Percentiles rank a stretch among this genome's conserved stretches.
These are phyloP conservation scores for Acacia melanoxylon DNA, from an alignment of 306 rosid genomes.

Conservation along the genomic window DNA sequence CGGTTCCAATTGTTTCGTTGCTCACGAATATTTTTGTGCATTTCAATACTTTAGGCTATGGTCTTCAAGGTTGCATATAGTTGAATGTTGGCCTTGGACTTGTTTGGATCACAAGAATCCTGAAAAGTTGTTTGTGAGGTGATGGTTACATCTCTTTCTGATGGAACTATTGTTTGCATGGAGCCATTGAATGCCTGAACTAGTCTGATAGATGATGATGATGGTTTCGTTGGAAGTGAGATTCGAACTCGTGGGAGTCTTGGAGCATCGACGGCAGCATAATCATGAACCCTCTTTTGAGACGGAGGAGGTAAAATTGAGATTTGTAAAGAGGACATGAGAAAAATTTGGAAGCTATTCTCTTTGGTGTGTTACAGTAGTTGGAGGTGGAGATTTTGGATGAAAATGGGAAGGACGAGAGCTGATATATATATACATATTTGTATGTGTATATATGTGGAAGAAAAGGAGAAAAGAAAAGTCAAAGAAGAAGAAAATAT, in stretches of 20 bases:
- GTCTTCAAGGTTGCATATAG: conserved; percentile 52
- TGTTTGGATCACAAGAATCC: not conserved
- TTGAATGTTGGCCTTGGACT: conserved; percentile 23
- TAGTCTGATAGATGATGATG: conserved; percentile 6
- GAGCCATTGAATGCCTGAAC: conserved; percentile 21
- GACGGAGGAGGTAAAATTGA: conserved; percentile 25
- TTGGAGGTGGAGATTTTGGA: not conserved
- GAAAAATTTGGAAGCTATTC: not conserved
- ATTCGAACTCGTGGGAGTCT: conserved; percentile 31
- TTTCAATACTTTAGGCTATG: conserved; percentile 54
- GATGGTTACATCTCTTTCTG: not conserved
- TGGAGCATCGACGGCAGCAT: conserved; percentile 47
- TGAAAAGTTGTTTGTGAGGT: not conserved
- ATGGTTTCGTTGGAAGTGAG: conserved; percentile 24
- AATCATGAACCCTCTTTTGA: conserved; percentile 35
- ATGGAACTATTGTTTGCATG: not conserved
- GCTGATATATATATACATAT: too few relatives aligned
- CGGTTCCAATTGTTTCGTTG: conserved; percentile 66
- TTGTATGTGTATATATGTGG: not conserved
- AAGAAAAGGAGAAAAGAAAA: too few relatives aligned
- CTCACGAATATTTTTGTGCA: conserved; percentile 54
- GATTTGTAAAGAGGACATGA: conserved; percentile 30
- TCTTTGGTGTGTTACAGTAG: not conserved
- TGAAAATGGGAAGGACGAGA: not conserved
- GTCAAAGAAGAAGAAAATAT: too few relatives aligned